Evolutionary conservation across 2,329 filamentous ascomycete genomes (phyloP), one percentile per base, ranked within the genome.

Genomic region (Xylariaceae sp.): DNA sequence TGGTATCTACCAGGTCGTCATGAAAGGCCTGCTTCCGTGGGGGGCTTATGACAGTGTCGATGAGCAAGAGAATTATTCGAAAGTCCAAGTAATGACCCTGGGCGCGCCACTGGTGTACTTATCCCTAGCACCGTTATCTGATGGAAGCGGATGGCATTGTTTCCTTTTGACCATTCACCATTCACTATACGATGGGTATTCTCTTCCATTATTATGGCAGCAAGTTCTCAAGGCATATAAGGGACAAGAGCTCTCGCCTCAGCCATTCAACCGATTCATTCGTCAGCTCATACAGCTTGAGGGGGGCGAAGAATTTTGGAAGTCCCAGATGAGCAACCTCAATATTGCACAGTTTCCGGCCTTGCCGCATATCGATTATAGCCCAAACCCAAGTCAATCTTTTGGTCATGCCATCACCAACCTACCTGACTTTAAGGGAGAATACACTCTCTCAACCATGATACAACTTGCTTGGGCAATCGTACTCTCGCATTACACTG

Each of bases 151-250:
- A 1, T 12, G 8, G 9, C 24, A 50, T n/a, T 21, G n/a, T 6
- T 49, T 60, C 43, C 14, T 49, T 17, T 24, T 45, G 28, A 57
- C 44, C 2, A 49, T 57, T 6, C 58, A 60, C 33, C 58, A 60
- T 21, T 45, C 49, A 2, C 16, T 60, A 11, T 56, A 57, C 23
- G 58, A 60, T 34, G 58, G 58, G 17, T 46, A 40, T 24, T 50
- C 53, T 2, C 7, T 57, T 6, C 12, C 21, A 1, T 31, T 53
- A n/a, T 12, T 56, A 16, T 56, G 37, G 47, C 6, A 53, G 2
- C 46, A 60, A 19, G 47, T 31, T 12, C 26, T 37, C 3, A 19
- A 43, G 8, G 51, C 51, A 1, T 54, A 55, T 11, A 17, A 28
- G 1, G 44, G 44, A 49, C 37, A 48, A 37, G 37, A 44, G 14